Evolutionary conservation across 352 stramenopile species (phyloP).

Genomic region (Pythium sp.): DNA sequence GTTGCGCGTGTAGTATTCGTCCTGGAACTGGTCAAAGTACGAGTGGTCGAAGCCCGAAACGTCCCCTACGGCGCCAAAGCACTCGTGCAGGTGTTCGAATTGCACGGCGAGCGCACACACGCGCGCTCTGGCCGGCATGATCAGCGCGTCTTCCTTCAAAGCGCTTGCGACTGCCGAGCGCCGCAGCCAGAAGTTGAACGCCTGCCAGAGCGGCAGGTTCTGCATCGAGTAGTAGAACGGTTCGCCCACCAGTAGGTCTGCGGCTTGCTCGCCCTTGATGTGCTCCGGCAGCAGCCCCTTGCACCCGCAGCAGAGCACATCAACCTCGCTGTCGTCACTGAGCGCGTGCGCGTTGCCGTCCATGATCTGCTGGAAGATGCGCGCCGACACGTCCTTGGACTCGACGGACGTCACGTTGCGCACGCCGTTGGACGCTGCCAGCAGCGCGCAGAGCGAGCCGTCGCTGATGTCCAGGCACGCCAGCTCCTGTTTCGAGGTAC

Average conservation of each 20-base stretch:
- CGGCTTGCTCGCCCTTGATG: slow-evolving; percentile 42
- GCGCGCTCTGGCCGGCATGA: slow-evolving; percentile 48
- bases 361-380: slow-evolving; percentile 73
- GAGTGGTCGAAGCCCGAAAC: slow-evolving; percentile 73
- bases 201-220: slow-evolving; percentile 78
- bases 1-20: slow-evolving; percentile 64
- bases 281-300: slow-evolving; percentile 65
- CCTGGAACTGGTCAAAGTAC: slow-evolving; percentile 72
- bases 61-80: slow-evolving; percentile 68
- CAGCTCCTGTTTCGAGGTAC: slow-evolving; percentile 15
- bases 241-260: slow-evolving; percentile 66
- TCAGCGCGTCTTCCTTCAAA: slow-evolving; percentile 33
- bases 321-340: slow-evolving; percentile 24
- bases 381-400: slow-evolving; percentile 76
- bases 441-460: slow-evolving; percentile 59
- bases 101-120: slow-evolving; percentile 59
- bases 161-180: slow-evolving; percentile 47
- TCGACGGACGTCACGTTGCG: slow-evolving; percentile 67
- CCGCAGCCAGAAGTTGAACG: slow-evolving; percentile 83
- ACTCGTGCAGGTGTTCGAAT: slow-evolving; percentile 75
- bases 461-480: slow-evolving; percentile 76
- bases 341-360: slow-evolving; percentile 31
- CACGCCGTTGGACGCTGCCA: slow-evolving; percentile 50
- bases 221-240: slow-evolving; percentile 88
- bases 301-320: slow-evolving; percentile 66